Evolutionary conservation across 495 filamentous ascomycete genomes (phyloP), one percentile per base, ranked within the genome.

Genomic region (Talaromyces nanjingensis): DNA sequence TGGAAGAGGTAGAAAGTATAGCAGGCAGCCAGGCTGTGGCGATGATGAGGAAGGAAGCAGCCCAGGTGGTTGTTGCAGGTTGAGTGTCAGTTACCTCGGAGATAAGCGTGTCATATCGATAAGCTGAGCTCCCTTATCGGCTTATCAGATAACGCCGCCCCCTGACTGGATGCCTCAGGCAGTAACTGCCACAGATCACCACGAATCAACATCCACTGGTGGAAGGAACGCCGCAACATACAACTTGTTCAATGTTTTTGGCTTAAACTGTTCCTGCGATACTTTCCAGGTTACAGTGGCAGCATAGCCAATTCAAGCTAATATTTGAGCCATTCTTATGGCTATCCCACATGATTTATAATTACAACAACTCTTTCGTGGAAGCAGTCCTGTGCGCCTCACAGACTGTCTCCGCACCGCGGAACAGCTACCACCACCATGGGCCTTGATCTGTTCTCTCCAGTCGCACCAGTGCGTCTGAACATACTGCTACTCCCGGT

Each of bases 401-500:
- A 65, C 68, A 67, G 67, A 71, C 67, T 72, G 69, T 62, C 65
- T 74, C 68, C 67, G 57, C 69, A 67, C 66, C 60, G 62, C 67
- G 65, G 61, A 63, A 60, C 65, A 70, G 64, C 76, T 73, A 80
- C 81, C 77, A 88, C 70, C 65, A 96, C 70, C 65, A 96, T 96
- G 92, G 86, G 83, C 69, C 83, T 91, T 69, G 93, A 97, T 74
- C 86, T 89, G 68, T 84, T 96, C 69, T 89, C 92, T 67, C 92
- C 91, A 68, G 83, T 91, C 76, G 88, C 93, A 70, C 92, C 96
- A 65, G 93, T 91, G 77, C 90, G 90, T 78, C 83, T 98, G 67
- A 86, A 88, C 72, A 90, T 87, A 49, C 82, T 97, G 61, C 80
- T 96, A 52, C 78, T 97, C 49, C 96, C 94, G 49, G 81, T 96